A percentile compares a stretch with the other conserved stretches of the same genome.
Evolutionary conservation across 192 early-diverging fungal genomes (phyloP).

Genomic region (Backusella luteola): DNA sequence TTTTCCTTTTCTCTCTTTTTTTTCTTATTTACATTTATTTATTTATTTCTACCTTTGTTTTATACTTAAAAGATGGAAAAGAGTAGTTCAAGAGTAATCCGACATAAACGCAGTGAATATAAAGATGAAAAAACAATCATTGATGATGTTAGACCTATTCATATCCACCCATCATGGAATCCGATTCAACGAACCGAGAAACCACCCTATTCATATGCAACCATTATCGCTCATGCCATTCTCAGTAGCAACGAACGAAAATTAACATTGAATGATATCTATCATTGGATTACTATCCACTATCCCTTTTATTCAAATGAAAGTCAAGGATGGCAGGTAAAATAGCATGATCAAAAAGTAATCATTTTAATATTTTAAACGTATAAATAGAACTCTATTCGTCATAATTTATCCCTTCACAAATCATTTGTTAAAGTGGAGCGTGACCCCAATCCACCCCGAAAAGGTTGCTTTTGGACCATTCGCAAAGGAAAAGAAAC

Average conservation of each 20-base stretch:
- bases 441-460: conserved; percentile 48
- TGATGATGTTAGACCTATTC: neutral
- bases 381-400: conserved; percentile 78
- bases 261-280: conserved; percentile 82
- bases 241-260: conserved; percentile 47
- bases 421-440: conserved; percentile 74
- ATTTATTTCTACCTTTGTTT: neutral
- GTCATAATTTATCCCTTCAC: conserved; percentile 87
- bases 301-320: conserved; percentile 73
- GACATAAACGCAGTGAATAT: conserved; percentile 8
- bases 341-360: neutral
- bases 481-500: conserved; percentile 29
- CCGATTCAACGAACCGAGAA: conserved; percentile 31
- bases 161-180: conserved; percentile 24
- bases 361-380: neutral
- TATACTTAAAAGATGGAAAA: neutral
- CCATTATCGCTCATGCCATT: conserved; percentile 81
- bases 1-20: neutral
- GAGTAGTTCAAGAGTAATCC: neutral
- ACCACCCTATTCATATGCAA: conserved; percentile 82
- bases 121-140: conserved; percentile 3
- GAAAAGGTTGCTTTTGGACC: conserved; percentile 67
- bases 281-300: conserved; percentile 69
- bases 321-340: conserved; percentile 76
- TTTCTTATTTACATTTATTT: neutral